phyloP scores from a whole-genome alignment of 345 rosid genomes.

The Linum lewisii region DNA sequence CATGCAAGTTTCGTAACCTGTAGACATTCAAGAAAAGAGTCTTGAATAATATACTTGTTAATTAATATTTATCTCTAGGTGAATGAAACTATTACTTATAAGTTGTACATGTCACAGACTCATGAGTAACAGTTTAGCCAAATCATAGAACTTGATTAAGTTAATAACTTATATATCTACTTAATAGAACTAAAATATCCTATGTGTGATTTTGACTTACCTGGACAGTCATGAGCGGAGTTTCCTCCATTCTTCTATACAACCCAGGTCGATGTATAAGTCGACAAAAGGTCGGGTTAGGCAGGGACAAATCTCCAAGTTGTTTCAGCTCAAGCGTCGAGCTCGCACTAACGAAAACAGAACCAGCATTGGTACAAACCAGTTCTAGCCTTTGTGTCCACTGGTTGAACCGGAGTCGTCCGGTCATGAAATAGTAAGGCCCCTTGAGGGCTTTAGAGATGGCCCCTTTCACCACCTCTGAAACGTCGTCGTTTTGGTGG shows the following conservation, averaged over 20 bases:
- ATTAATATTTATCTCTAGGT: too few relatives aligned
- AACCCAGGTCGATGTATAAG: slow-evolving; percentile 18
- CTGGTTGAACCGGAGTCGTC: slow-evolving; percentile 14
- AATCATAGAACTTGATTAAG: too few relatives aligned
- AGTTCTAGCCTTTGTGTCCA: slow-evolving; percentile 10
- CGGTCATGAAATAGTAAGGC: slow-evolving; percentile 26
- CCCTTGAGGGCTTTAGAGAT: slow-evolving; percentile 16
- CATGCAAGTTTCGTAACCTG: slow-evolving; percentile 18
- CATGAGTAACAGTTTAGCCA: too few relatives aligned
- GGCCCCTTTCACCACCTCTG: slow-evolving; percentile 14
- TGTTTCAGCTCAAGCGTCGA: slow-evolving; percentile 16
- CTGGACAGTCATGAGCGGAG: slow-evolving; percentile 12
- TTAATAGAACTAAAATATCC: too few relatives aligned
- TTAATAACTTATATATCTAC: too few relatives aligned
- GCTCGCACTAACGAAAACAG: slow-evolving; percentile 13
- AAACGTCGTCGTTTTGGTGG: slow-evolving; percentile 1
- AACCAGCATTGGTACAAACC: slow-evolving; percentile 18
- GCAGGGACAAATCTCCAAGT: slow-evolving; percentile 17
- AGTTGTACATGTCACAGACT: too few relatives aligned
- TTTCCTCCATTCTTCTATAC: slow-evolving; percentile 12
- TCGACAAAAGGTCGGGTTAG: slow-evolving; percentile 14
- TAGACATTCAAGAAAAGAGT: not conserved
- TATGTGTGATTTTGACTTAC: too few relatives aligned
- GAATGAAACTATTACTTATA: too few relatives aligned
- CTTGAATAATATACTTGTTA: too few relatives aligned